phyloP scores from a whole-genome alignment of 2,329 filamentous ascomycete species.

The Scedosporium minutisporum region DNA sequence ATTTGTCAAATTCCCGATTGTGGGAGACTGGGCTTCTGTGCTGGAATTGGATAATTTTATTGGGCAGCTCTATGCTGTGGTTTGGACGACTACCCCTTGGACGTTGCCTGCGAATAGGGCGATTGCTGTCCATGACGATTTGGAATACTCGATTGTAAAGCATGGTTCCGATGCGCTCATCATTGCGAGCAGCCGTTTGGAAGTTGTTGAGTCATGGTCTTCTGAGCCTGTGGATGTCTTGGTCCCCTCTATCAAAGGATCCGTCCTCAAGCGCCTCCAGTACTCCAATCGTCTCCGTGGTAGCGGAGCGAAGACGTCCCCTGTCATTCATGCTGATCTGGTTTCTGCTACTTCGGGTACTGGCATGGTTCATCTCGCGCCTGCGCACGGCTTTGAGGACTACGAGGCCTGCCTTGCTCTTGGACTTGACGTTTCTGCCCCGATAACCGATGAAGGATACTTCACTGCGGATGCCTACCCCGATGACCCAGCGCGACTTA shows the following conservation, averaged over 20 bases:
- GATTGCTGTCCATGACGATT: slow-evolving; percentile 67
- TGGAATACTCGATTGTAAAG: slow-evolving; percentile 63
- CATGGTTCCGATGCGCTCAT: slow-evolving; percentile 52
- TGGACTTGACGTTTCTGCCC: slow-evolving; percentile 67
- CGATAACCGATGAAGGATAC: slow-evolving; percentile 69
- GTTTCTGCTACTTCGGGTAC: slow-evolving; percentile 86
- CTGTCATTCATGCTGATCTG: slow-evolving; percentile 75
- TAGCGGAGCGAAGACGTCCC: slow-evolving; percentile 45
- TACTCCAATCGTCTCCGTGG: slow-evolving; percentile 66
- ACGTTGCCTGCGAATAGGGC: slow-evolving; percentile 88
- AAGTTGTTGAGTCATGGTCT: slow-evolving; percentile 40
- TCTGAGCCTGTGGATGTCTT: slow-evolving; percentile 43
- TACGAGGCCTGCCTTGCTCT: slow-evolving; percentile 69
- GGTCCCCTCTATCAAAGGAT: slow-evolving; percentile 49
- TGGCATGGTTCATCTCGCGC: slow-evolving; percentile 88
- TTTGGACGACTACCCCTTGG: slow-evolving; percentile 99
- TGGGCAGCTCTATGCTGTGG: slow-evolving; percentile 61
- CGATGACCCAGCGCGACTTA: slow-evolving; percentile 54
- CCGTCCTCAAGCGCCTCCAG: slow-evolving; percentile 51
- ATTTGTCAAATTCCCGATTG: slow-evolving; percentile 71
- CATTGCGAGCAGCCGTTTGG: slow-evolving; percentile 61
- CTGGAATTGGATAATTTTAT: slow-evolving; percentile 27
- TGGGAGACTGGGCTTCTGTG: slow-evolving; percentile 25
- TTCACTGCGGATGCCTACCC: slow-evolving; percentile 78
- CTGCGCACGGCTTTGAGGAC: slow-evolving; percentile 94